Conservation (phyloP, 1,284 basidiomycete genomes). For the Malassezia dermatis region DNA sequence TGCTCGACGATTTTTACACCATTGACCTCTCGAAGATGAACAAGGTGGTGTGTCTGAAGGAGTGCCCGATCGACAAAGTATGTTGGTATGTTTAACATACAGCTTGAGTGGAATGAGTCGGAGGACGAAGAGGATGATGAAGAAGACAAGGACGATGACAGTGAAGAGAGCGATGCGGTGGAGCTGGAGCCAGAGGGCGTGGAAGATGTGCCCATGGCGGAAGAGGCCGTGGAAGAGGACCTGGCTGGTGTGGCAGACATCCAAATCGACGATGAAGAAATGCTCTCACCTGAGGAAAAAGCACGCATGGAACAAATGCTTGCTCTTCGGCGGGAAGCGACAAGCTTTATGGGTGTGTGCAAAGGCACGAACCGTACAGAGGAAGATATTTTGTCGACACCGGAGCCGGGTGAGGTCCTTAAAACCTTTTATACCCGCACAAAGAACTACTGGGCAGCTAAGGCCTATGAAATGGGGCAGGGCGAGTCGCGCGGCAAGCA, state of each 20-base stretch:
- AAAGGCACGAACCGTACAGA: conserved; percentile 59
- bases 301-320: conserved; percentile 48
- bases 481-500: conserved; percentile 67
- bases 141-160: conserved; percentile 18
- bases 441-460: conserved; percentile 62
- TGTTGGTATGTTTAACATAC: background rate
- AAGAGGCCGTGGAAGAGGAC: conserved; percentile 9
- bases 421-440: conserved; percentile 72
- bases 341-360: conserved; percentile 63
- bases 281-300: conserved; percentile 21
- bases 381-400: conserved; percentile 70
- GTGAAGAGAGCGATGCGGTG: conserved; percentile 27
- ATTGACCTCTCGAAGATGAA: conserved; percentile 44
- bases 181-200: conserved; percentile 20
- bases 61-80: conserved; percentile 39
- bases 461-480: conserved; percentile 54
- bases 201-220: conserved; percentile 4
- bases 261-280: conserved; percentile 6
- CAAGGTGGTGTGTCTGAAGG: conserved; percentile 37
- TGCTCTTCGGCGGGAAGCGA: conserved; percentile 58
- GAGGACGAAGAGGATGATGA: conserved; percentile 28
- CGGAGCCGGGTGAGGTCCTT: conserved; percentile 75
- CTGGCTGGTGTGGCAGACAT: conserved; percentile 3
- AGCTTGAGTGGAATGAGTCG: conserved; percentile 43
- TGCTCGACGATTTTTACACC: conserved; percentile 46